Evolutionary conservation across 73 alveolate species (phyloP).

Genomic region (Loxodes magnus): DNA sequence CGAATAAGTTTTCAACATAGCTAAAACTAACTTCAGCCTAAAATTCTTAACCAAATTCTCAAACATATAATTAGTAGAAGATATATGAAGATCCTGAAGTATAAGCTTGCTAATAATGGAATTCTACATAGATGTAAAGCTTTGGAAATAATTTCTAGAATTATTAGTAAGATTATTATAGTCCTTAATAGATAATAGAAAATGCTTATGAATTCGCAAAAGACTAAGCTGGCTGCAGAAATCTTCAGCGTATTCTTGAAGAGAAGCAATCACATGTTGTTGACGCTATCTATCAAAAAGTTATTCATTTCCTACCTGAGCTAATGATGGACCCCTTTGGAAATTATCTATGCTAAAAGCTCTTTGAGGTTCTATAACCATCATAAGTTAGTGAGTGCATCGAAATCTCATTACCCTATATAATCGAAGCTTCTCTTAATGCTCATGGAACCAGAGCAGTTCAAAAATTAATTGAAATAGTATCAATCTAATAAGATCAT

Average conservation of each 20-base stretch:
- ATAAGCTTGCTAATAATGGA: too few relatives aligned
- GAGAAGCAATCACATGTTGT: slow-evolving; percentile 31
- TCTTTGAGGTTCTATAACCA: slow-evolving; percentile 19
- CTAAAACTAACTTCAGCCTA: background rate
- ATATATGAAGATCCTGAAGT: too few relatives aligned
- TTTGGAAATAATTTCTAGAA: background rate
- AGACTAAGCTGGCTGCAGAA: slow-evolving; percentile 84
- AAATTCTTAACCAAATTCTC: background rate
- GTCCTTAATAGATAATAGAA: slow-evolving; percentile 24
- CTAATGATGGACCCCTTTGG: slow-evolving; percentile 69
- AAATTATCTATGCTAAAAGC: slow-evolving; percentile 62
- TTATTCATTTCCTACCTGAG: slow-evolving; percentile 4
- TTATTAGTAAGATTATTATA: background rate
- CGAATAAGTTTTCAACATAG: background rate
- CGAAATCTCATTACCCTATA: background rate
- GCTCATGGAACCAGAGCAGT: slow-evolving; percentile 76
- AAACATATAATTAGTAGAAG: too few relatives aligned
- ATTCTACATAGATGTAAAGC: too few relatives aligned
- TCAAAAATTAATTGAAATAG: slow-evolving; percentile 39
- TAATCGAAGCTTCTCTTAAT: slow-evolving; percentile 36
- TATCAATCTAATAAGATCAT: slow-evolving; percentile 16
- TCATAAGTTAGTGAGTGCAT: background rate
- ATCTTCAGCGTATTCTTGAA: slow-evolving; percentile 64
- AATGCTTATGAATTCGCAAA: slow-evolving; percentile 48
- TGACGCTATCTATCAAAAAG: slow-evolving; percentile 20